Evolutionary conservation across 1,284 basidiomycete species (phyloP), one percentile per base, ranked within the genome.

Genomic region (Athelia sp.): DNA sequence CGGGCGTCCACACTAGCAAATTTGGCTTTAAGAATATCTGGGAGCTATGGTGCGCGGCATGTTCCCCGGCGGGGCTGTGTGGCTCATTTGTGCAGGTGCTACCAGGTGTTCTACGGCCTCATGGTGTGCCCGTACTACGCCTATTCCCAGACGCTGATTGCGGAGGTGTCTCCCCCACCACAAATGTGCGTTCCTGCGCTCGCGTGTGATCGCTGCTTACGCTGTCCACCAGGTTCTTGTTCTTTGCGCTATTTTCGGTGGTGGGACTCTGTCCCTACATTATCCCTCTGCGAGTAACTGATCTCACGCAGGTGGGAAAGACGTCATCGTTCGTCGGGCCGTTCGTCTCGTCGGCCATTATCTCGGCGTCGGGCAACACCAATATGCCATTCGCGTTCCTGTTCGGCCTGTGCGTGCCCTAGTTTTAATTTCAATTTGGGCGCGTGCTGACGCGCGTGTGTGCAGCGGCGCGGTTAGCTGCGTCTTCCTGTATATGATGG

Each of bases 81-180:
- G 26, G 6, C 15, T 40, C 6, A n/a, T n/a, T n/a, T n/a, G n/a
- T 26, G 50, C 48, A 79, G 83, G 84, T 53, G 79, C 29, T 86
- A 84, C 58, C 84, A 86, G 57, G 82, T 76, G 3, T 88, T 80
- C 62, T 90, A 87, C 58, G 87, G 88, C 4, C 67, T 90, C 32
- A 75, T 87, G 73, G 85, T 90, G 3, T 90, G 89, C 57, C 88
- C 88, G 1, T 91, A 87, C 87, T 91, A 90, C 63, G 86, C 89
- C 26, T 86, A 88, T 58, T 82, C 83, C 61, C 86, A 90, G 66
- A 90, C 88, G 0, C 87, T 90, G 87, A 89, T 91, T 50, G 86
- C 82, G 58, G 87, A 91, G 58, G 87, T 91, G 6, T 85, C 85
- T 14, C 89, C 89, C 11, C 67, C 82, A 32, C 76, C 82, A 14